These are phyloP conservation scores for Aureobasidium mangrovei DNA, from an alignment of 2,329 filamentous ascomycete genomes.

Conservation along the genomic window DNA sequence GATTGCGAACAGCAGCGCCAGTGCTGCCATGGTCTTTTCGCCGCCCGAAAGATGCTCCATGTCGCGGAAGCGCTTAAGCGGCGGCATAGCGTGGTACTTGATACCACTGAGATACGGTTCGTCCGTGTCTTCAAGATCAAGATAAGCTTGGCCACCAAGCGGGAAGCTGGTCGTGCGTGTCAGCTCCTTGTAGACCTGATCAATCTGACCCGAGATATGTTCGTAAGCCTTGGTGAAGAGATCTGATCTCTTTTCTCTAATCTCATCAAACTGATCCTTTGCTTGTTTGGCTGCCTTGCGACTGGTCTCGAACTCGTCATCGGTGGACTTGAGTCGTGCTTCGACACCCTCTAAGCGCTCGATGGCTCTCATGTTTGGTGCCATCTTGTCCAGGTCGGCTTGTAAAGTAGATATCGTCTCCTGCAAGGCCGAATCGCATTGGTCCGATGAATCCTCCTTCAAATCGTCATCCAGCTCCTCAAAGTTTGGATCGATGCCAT, in stretches of 20 bases:
- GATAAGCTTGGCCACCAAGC: slow-evolving; percentile 77
- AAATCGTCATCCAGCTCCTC: slow-evolving; percentile 72
- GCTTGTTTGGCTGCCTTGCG: slow-evolving; percentile 64
- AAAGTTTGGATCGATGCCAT: slow-evolving; percentile 87
- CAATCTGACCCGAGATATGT: slow-evolving; percentile 93
- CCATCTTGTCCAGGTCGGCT: slow-evolving; percentile 81
- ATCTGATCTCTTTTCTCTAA: slow-evolving; percentile 76
- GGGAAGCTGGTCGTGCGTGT: slow-evolving; percentile 87
- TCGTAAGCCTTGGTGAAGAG: slow-evolving; percentile 92
- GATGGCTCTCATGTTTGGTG: slow-evolving; percentile 92
- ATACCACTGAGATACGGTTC: slow-evolving; percentile 93
- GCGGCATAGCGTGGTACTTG: slow-evolving; percentile 98
- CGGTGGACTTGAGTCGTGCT: slow-evolving; percentile 69
- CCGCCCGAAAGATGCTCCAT: slow-evolving; percentile 98
- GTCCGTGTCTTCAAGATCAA: slow-evolving; percentile 93
- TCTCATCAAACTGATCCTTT: slow-evolving; percentile 71
- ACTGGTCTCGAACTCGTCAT: slow-evolving; percentile 82
- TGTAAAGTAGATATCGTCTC: slow-evolving; percentile 69
- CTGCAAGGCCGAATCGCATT: slow-evolving; percentile 64
- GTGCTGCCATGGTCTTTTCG: slow-evolving; percentile 96
- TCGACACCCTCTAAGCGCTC: slow-evolving; percentile 84
- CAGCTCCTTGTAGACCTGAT: slow-evolving; percentile 87
- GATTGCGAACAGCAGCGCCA: slow-evolving; percentile 93
- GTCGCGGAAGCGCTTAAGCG: slow-evolving; percentile 93
- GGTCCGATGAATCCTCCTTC: slow-evolving; percentile 63